phyloP scores from a whole-genome alignment of 2,329 filamentous ascomycete species.

The Colletotrichum nymphaeae region DNA sequence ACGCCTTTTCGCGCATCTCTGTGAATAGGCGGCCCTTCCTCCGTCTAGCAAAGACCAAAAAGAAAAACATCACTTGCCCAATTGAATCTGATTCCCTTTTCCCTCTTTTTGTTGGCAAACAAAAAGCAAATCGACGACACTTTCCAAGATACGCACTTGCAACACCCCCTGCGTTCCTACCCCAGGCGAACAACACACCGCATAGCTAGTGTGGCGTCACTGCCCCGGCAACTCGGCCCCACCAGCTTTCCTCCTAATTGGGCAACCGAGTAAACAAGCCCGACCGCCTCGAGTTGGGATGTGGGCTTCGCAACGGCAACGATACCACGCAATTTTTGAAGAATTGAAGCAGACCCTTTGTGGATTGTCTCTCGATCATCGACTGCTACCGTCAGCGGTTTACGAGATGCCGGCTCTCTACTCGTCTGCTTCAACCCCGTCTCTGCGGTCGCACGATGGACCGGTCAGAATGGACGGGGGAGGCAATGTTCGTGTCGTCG shows the following conservation, averaged over 20 bases:
- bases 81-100: background rate
- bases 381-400: slow-evolving; percentile 58
- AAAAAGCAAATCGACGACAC: background rate
- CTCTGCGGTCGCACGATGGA: slow-evolving; percentile 78
- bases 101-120: background rate
- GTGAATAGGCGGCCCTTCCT: background rate
- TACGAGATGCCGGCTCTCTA: slow-evolving; percentile 52
- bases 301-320: slow-evolving; percentile 44
- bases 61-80: background rate
- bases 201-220: slow-evolving; percentile 33
- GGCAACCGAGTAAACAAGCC: slow-evolving; percentile 38
- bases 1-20: background rate
- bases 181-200: background rate
- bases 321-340: slow-evolving; percentile 53
- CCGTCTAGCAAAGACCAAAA: background rate
- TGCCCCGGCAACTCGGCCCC: slow-evolving; percentile 37
- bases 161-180: background rate
- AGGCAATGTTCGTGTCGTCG: slow-evolving; percentile 85
- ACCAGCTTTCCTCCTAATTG: slow-evolving; percentile 32
- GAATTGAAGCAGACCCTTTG: slow-evolving; percentile 52
- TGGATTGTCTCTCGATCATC: slow-evolving; percentile 55
- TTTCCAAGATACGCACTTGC: background rate
- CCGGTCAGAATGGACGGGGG: slow-evolving; percentile 72
- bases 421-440: slow-evolving; percentile 83
- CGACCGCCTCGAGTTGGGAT: slow-evolving; percentile 35